A percentile compares a stretch with the other conserved stretches of the same genome.
Evolutionary conservation across 441 rosid species (phyloP).

Genomic region (Biscutella auriculata): DNA sequence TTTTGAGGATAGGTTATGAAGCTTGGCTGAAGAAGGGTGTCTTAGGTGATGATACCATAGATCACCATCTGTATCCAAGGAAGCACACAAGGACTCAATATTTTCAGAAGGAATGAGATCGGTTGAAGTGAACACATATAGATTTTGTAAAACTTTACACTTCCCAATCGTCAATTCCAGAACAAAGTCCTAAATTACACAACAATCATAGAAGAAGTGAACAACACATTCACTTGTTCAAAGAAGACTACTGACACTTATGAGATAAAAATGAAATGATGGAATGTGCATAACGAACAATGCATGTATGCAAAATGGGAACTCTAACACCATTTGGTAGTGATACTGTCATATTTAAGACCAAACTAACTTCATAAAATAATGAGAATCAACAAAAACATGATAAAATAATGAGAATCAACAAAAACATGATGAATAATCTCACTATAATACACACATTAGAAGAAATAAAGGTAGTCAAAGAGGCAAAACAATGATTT

Average conservation of each 20-base stretch:
- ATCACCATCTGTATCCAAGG: neutral
- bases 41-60: neutral
- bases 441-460: neutral
- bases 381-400: too few relatives aligned
- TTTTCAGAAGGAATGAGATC: neutral
- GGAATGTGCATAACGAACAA: neutral
- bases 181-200: neutral
- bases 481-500: too few relatives aligned
- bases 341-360: neutral
- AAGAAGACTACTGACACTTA: neutral
- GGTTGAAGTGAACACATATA: neutral
- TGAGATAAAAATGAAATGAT: too few relatives aligned
- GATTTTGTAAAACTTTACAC: neutral
- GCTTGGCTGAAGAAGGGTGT: neutral
- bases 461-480: too few relatives aligned
- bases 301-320: neutral
- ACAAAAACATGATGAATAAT: too few relatives aligned
- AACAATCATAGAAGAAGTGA: neutral
- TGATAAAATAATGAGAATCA: too few relatives aligned
- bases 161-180: neutral
- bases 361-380: neutral
- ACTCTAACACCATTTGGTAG: neutral
- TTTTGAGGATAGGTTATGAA: too few relatives aligned
- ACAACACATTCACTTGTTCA: neutral
- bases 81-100: neutral